Evolutionary conservation across 1,139 yeast species (phyloP).

Genomic region (Candida glucosophila): DNA sequence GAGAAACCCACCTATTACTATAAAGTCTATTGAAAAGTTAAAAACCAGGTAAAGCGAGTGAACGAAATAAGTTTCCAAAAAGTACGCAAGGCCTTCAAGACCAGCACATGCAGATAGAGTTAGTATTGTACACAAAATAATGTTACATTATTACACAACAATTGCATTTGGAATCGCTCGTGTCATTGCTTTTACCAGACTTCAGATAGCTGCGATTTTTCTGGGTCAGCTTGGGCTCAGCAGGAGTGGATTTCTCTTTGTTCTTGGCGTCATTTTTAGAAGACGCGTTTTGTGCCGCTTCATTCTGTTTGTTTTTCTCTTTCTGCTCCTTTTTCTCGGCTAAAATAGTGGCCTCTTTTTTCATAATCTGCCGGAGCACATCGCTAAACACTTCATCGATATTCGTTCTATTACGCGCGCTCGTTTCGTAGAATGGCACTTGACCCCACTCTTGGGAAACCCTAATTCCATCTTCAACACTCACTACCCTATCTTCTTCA

Average conservation of each 20-base stretch:
- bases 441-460: conserved; percentile 82
- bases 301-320: conserved; percentile 27
- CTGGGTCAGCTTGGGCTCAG: conserved; percentile 1
- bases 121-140: no score
- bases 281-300: conserved; percentile 1
- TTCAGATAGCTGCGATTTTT: no score
- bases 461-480: conserved; percentile 72
- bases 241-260: conserved; percentile 1
- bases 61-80: no score
- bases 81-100: no score
- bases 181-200: conserved; percentile 1
- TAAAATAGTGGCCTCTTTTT: conserved; percentile 52
- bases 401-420: conserved; percentile 85
- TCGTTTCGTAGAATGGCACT: conserved; percentile 88
- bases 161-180: conserved; percentile 7
- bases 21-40: no score
- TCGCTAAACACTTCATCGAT: conserved; percentile 87
- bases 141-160: conserved; percentile 15
- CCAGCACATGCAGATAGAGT: no score
- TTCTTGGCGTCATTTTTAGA: conserved; percentile 1
- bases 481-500: conserved; percentile 63
- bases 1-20: no score
- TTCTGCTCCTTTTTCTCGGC: conserved; percentile 42
- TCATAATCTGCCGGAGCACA: conserved; percentile 80
- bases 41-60: no score